Evolutionary conservation across 2,329 filamentous ascomycete species (phyloP).

Genomic region (Aspergillus hortae): DNA sequence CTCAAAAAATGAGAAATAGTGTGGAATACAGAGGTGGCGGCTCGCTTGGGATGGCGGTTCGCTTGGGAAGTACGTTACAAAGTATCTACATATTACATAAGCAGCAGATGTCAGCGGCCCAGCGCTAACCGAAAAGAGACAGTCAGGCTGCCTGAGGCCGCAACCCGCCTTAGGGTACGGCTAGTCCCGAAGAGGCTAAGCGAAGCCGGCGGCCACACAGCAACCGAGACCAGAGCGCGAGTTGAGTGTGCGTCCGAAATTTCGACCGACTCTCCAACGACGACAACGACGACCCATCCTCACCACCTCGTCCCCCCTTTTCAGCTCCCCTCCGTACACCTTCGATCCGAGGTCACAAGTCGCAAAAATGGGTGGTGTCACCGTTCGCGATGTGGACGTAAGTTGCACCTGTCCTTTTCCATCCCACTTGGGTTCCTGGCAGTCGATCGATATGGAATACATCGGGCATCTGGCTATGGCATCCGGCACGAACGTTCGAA

Average conservation of each 20-base stretch:
- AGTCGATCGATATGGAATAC: slow-evolving; percentile 1
- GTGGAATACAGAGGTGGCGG: too few relatives aligned
- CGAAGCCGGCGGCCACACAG: slow-evolving; percentile 34
- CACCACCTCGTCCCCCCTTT: slow-evolving; percentile 29
- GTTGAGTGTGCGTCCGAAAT: slow-evolving; percentile 35
- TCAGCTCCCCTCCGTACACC: slow-evolving; percentile 25
- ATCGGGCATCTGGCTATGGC: slow-evolving; percentile 6
- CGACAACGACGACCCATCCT: slow-evolving; percentile 37
- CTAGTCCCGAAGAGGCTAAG: slow-evolving; percentile 41
- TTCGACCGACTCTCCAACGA: slow-evolving; percentile 36
- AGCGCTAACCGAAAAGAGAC: too few relatives aligned
- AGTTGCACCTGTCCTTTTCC: slow-evolving; percentile 30
- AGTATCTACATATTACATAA: too few relatives aligned
- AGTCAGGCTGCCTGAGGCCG: not conserved
- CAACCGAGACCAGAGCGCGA: slow-evolving; percentile 27
- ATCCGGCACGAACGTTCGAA: not conserved
- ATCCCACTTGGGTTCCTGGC: slow-evolving; percentile 15
- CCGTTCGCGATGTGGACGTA: slow-evolving; percentile 65
- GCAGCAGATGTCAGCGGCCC: too few relatives aligned
- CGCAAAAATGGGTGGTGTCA: slow-evolving; percentile 65
- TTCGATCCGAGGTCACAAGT: slow-evolving; percentile 28
- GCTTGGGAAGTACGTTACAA: too few relatives aligned
- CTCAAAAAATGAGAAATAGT: too few relatives aligned
- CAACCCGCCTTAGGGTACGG: slow-evolving; percentile 31
- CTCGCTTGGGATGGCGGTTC: too few relatives aligned